phyloP scores from a whole-genome alignment of 352 stramenopile genomes.

The Pythium chondricola region DNA sequence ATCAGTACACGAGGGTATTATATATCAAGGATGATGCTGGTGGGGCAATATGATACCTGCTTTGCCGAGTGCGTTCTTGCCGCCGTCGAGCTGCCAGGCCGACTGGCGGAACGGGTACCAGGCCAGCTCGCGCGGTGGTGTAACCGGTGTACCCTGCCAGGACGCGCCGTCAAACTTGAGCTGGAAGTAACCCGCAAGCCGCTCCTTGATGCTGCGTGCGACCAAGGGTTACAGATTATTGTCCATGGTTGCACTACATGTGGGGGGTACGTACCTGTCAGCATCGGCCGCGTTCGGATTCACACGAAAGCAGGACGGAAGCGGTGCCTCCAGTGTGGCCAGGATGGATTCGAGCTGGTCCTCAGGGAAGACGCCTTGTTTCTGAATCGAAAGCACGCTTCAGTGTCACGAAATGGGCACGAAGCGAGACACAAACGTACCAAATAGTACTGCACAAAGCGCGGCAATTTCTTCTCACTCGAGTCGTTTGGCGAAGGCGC shows the following conservation, averaged over 20 bases:
- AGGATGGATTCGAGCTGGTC: slow-evolving; percentile 39
- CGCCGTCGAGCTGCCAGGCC: slow-evolving; percentile 72
- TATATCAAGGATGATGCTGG: not conserved
- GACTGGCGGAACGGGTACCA: slow-evolving; percentile 57
- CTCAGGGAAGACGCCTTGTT: slow-evolving; percentile 47
- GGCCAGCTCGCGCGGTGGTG: slow-evolving; percentile 32
- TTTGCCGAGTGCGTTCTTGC: slow-evolving; percentile 56
- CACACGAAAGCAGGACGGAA: slow-evolving; percentile 69
- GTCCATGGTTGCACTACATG: no score
- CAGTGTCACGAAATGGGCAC: no score
- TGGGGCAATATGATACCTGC: slow-evolving; percentile 17
- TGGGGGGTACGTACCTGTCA: slow-evolving; percentile 16
- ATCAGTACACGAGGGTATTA: not conserved
- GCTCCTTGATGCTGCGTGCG: slow-evolving; percentile 34
- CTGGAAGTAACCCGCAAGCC: slow-evolving; percentile 40
- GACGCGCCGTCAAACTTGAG: slow-evolving; percentile 27
- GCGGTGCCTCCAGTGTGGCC: slow-evolving; percentile 38
- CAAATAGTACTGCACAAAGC: slow-evolving; percentile 68
- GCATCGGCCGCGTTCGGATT: slow-evolving; percentile 35
- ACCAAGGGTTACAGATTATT: not conserved
- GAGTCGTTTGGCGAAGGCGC: not conserved
- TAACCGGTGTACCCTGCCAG: slow-evolving; percentile 25
- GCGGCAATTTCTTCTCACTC: slow-evolving; percentile 15
- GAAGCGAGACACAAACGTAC: no score
- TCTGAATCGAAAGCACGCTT: slow-evolving; percentile 16